Evolutionary conservation across 192 early-diverging fungal genomes (phyloP).

Genomic region (Dissophora globulifera): DNA sequence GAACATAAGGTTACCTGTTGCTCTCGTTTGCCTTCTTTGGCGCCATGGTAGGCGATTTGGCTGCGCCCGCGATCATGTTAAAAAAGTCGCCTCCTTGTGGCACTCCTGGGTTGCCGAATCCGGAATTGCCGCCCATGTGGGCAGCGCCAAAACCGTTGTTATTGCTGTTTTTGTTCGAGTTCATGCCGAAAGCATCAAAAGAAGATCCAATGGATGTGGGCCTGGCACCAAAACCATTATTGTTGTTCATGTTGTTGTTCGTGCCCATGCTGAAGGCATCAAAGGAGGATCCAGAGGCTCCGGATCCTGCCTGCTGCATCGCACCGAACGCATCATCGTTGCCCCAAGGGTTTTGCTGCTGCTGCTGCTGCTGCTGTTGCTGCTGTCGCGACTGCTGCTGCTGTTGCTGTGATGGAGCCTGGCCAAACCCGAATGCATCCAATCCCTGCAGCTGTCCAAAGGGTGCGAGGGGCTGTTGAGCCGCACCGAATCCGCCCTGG

Average conservation of each 20-base stretch:
- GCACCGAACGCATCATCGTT: constrained; percentile 47
- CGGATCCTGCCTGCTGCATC: constrained; percentile 45
- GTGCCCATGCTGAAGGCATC: constrained; percentile 21
- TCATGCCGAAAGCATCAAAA: constrained; percentile 28
- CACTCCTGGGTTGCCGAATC: constrained; percentile 8
- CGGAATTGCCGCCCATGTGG: constrained; percentile 2
- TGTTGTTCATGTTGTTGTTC: constrained; percentile 17
- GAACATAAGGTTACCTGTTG: constrained; percentile 16
- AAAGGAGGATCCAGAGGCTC: constrained; percentile 24
- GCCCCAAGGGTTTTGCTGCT: constrained; percentile 33
- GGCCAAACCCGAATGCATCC: constrained; percentile 37
- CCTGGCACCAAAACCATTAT: constrained; percentile 7
- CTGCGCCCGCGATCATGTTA: constrained; percentile 28
- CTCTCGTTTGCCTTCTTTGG: constrained; percentile 36
- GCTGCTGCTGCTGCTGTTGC: constrained; percentile 21
- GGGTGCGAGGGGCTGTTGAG: constrained; percentile 6
- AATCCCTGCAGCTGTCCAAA: constrained; percentile 48
- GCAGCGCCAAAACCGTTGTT: constrained; percentile 11
- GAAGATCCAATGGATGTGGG: constrained; percentile 13
- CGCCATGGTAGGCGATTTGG: constrained; percentile 19
- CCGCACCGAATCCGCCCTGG: not conserved
- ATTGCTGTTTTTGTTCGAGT: constrained; percentile 1
- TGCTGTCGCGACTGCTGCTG: constrained; percentile 26
- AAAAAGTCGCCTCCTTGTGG: constrained; percentile 51
- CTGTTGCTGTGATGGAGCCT: constrained; percentile 28